Base-by-base conservation (phyloP, 495 filamentous ascomycete species). In the Collariella sp. region DNA sequence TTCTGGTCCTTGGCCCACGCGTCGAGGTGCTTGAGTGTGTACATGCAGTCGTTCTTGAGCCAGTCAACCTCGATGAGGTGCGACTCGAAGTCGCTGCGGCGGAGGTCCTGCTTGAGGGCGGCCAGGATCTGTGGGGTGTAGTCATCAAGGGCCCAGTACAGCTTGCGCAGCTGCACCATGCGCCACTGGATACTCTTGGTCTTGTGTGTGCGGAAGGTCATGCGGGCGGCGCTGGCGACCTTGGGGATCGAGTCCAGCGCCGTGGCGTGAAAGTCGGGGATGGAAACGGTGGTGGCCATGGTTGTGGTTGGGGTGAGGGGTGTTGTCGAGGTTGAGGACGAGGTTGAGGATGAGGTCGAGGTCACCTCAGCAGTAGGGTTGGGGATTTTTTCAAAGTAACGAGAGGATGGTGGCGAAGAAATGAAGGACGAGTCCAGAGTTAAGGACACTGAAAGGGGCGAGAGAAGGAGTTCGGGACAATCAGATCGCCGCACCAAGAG, bases 91-190 rank as follows among this genome's bases (percentile, higher is more conserved):
- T 65, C 57, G 29, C 84, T 75, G 70, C 89, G 91, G 61, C 79
- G 76, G 39, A 96, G 74, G 69, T 98, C 93, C 58, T 75, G 69
- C 57, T 79, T 75, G 60, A 85, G 79, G 12, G 91, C 88, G 61
- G 85, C 83, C 57, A 79, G 55, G 33, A 96, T 72, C 36, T 80
- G 76, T 35, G 83, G 73, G 54, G 80, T 75, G 66, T 86, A 84
- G 73, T 96, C 93, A 44, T 81, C 81, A 43, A 96, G 62, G 2
- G 80, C 90, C 90, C 90, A 96, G 74, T 94, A 96, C 40, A 96
- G 84, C 75, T 89, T 91, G 46, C 89, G 84, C 35, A 96, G 83
- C 76, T 96, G 91, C 16, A 79, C 72, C 46, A 89, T 76, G 48
- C 93, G 80, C 76, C 86, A 98, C 59, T 86, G 79, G 51, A 96